Base-by-base conservation (phyloP, 805 yeast species). In the Wickerhamiella australiensis region DNA sequence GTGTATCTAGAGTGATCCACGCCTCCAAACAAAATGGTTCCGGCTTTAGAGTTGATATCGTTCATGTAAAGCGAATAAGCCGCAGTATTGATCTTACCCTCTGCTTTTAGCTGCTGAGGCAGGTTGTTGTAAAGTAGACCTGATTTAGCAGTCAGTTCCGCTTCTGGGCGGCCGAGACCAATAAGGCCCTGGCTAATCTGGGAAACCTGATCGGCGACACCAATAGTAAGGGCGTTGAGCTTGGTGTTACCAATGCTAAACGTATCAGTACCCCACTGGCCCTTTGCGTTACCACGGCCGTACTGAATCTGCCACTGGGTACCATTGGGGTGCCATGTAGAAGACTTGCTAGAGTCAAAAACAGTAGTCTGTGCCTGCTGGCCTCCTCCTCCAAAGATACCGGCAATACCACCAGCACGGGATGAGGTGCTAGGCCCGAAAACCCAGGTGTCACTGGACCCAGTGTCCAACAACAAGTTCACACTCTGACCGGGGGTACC, bases 391-490 rank as follows among this genome's bases (percentile, higher is more conserved):
- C 46, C 46, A 6, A 42, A 27, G 17, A 25, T 7, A 17, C 46
- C 37, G 2, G 37, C 37, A 15, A 42, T 15, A 13, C 37, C 37
- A 21, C 37, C 37, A 6, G 31, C 31, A 23, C 25, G 29, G 25
- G 44, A 15, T 18, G 42, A 5, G 13, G 35, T 37, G 2, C 37
- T 29, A 8, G 42, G 42, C 25, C 71, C 68, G 51, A 75, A 68
- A 17, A 81, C 76, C 85, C 85, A 81, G 20, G 83, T 64, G 61
- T 82, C 90, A 0, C 83, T 73, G 0, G 87, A 80, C 1, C 90
- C 92, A 1, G 88, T 82, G 58, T 82, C 92, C 13, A 82, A 60
- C 35, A 79, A 61, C 9, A 81, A 76, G 8, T 67, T 68, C 5
- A 81, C 67, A n/a, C 66, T 61, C 56, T 80, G 81, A 0, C 68